Conservation (phyloP, 306 rosid species). For the Acacia confusa region DNA sequence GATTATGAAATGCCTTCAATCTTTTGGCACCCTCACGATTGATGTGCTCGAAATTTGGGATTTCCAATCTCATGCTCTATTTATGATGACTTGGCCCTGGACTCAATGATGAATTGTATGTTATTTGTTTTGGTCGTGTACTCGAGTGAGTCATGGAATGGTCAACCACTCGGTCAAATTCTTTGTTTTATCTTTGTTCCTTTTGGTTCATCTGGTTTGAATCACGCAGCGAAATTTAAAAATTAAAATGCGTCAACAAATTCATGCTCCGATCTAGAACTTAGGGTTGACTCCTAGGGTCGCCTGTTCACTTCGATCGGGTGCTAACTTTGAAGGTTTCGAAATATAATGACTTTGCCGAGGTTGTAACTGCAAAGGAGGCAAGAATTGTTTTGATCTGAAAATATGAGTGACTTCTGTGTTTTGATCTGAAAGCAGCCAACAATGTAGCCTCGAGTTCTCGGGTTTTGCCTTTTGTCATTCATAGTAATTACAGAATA, state of each 20-base stretch:
- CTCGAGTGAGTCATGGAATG: neutral
- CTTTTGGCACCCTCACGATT: neutral
- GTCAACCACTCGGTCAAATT: neutral
- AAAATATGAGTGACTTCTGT: neutral
- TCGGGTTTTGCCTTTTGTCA: neutral
- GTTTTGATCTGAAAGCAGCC: neutral
- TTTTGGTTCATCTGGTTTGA: neutral
- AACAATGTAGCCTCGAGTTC: neutral
- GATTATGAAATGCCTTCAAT: neutral
- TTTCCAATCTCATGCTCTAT: neutral
- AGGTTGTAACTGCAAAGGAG: neutral
- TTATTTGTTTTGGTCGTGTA: neutral
- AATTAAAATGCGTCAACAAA: neutral
- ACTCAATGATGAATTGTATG: neutral
- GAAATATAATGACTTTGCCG: neutral
- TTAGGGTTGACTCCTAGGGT: neutral
- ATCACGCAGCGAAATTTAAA: neutral
- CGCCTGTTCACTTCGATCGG: neutral
- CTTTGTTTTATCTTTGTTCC: neutral
- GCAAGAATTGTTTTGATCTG: neutral
- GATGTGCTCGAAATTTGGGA: neutral
- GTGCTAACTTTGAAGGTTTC: neutral
- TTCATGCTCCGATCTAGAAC: neutral
- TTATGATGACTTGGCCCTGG: neutral
- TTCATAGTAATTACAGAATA: neutral